Evolutionary conservation across 257 asterid species (phyloP).

Genomic region (Solanum infundibuliforme): DNA sequence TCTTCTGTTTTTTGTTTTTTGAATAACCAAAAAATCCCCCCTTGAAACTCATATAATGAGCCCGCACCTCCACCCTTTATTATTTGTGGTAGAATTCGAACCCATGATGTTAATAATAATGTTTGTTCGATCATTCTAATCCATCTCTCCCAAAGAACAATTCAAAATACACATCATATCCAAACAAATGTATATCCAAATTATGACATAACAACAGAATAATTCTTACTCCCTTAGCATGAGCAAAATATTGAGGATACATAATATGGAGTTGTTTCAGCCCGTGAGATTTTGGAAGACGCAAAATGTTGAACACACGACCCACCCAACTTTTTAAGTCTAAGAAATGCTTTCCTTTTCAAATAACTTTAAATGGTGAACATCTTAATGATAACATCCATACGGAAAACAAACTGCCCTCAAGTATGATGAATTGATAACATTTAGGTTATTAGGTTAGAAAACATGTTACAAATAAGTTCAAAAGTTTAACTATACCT

Average conservation of each 20-base stretch:
- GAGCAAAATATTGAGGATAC: too few species aligned
- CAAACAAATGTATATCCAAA: not conserved
- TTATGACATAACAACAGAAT: not conserved
- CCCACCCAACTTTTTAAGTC: not conserved
- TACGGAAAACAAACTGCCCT: too few species aligned
- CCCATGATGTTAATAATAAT: not conserved
- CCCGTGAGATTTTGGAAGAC: not conserved
- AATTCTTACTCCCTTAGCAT: not conserved
- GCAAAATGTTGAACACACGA: not conserved
- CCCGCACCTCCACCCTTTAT: not conserved
- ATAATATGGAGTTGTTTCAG: not conserved
- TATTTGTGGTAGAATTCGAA: not conserved
- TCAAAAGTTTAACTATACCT: too few species aligned
- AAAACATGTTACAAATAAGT: too few species aligned
- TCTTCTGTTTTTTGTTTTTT: not conserved
- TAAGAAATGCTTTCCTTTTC: not conserved
- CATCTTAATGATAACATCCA: too few species aligned
- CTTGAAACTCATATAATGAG: not conserved
- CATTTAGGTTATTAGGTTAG: too few species aligned
- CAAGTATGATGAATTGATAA: too few species aligned
- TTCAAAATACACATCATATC: not conserved
- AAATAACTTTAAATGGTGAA: too few species aligned
- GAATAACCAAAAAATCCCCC: not conserved
- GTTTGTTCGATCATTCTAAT: not conserved
- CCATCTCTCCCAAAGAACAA: not conserved